These are phyloP conservation scores for Paramecium pentaurelia DNA, from an alignment of 73 alveolate species.

Conservation along the genomic window DNA sequence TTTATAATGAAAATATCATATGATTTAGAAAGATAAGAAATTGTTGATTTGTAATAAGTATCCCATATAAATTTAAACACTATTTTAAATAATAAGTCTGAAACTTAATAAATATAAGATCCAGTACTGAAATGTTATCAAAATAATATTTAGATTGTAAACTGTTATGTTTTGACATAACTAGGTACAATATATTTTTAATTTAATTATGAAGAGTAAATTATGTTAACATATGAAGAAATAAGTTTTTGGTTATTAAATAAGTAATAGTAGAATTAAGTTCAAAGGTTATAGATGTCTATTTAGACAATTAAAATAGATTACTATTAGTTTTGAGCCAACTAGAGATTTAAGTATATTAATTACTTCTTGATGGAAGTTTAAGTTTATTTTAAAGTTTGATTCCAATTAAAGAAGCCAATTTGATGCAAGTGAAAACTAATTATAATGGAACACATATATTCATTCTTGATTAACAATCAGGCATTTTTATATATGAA, in stretches of 20 bases:
- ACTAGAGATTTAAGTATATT: neutral
- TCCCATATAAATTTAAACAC: neutral
- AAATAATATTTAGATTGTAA: neutral
- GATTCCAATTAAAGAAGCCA: neutral
- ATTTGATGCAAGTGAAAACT: neutral
- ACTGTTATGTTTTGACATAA: neutral
- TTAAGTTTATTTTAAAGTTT: neutral
- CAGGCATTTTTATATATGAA: neutral
- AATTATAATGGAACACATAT: neutral
- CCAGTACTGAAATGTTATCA: neutral
- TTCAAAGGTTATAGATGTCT: neutral
- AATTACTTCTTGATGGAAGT: neutral
- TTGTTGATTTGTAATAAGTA: neutral
- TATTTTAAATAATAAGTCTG: neutral
- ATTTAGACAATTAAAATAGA: neutral
- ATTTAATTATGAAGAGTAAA: neutral
- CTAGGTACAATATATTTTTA: neutral
- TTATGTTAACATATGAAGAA: neutral
- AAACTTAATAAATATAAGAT: neutral
- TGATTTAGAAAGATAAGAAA: neutral
- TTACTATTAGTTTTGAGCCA: neutral
- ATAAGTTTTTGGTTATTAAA: neutral
- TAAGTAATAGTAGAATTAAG: neutral
- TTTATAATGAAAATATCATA: neutral
- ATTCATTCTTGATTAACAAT: neutral